Percentiles rank a stretch among this genome's conserved stretches.
Evolutionary conservation across 1,139 yeast genomes (phyloP).

Genomic region (Candida sanyaensis): DNA sequence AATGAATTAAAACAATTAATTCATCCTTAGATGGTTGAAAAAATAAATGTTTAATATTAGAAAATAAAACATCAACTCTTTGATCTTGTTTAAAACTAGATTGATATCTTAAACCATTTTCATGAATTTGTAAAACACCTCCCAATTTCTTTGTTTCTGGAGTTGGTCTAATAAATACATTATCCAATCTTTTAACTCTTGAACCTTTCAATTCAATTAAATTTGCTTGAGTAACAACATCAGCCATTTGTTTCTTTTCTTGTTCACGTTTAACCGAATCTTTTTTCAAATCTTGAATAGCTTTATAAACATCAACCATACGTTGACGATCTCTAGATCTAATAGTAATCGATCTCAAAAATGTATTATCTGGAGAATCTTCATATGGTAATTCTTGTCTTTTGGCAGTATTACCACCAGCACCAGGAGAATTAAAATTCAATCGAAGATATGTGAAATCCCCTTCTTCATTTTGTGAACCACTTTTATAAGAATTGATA

Average conservation of each 20-base stretch:
- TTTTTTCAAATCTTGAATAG: slow-evolving; percentile 89
- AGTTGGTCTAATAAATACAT: slow-evolving; percentile 90
- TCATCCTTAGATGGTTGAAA: slow-evolving; percentile 98
- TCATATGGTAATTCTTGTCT: slow-evolving; percentile 88
- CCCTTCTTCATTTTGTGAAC: slow-evolving; percentile 95
- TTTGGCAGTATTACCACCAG: slow-evolving; percentile 68
- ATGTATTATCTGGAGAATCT: slow-evolving; percentile 81
- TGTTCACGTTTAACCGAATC: slow-evolving; percentile 89
- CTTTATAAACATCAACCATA: slow-evolving; percentile 87
- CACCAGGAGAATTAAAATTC: slow-evolving; percentile 93
- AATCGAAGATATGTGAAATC: slow-evolving; percentile 88
- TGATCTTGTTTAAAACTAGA: slow-evolving; percentile 82
- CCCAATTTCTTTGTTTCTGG: slow-evolving; percentile 96
- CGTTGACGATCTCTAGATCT: slow-evolving; percentile 91
- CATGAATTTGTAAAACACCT: slow-evolving; percentile 89
- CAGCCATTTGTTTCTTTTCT: slow-evolving; percentile 90
- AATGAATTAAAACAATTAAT: slow-evolving; percentile 87
- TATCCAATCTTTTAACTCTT: slow-evolving; percentile 83
- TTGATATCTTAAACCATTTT: slow-evolving; percentile 93
- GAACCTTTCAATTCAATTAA: slow-evolving; percentile 76
- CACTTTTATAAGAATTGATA: slow-evolving; percentile 90
- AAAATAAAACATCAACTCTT: slow-evolving; percentile 82
- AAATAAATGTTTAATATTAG: slow-evolving; percentile 88
- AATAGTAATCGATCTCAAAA: slow-evolving; percentile 82
- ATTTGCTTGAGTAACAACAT: slow-evolving; percentile 90